A percentile compares a stretch with the other conserved stretches of the same genome.
Evolutionary conservation across 495 filamentous ascomycete genomes (phyloP).

Genomic region (Barbatosphaeria neglecta): DNA sequence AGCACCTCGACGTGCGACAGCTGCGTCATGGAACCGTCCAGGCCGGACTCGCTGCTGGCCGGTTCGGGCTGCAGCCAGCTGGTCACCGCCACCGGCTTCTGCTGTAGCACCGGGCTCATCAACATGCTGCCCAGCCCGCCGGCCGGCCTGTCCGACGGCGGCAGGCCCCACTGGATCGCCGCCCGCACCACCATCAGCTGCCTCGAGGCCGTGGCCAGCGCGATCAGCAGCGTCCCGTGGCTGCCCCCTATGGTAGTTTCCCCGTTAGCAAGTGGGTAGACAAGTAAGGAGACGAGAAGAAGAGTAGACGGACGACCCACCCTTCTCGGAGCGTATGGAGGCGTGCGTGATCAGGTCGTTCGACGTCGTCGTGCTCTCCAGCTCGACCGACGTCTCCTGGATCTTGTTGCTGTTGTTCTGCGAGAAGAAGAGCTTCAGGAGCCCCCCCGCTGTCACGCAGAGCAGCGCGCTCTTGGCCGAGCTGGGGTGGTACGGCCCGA

Average conservation of each 20-base stretch:
- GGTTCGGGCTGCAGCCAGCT: conserved; percentile 34
- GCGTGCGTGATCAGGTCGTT: conserved; percentile 71
- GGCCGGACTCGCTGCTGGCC: conserved; percentile 26
- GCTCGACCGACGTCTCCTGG: conserved; percentile 52
- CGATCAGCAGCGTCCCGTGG: conserved; percentile 48
- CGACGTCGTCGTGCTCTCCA: conserved; percentile 57
- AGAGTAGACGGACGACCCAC: conserved; percentile 22
- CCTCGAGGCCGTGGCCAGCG: conserved; percentile 52
- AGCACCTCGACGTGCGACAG: conserved; percentile 58
- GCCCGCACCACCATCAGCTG: conserved; percentile 55
- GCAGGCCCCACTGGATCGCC: conserved; percentile 38
- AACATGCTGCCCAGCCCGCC: conserved; percentile 16
- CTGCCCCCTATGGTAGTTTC: conserved; percentile 4
- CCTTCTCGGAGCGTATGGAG: conserved; percentile 60
- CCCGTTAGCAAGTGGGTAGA: background rate
- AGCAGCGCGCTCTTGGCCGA: conserved; percentile 56
- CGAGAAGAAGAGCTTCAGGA: conserved; percentile 52
- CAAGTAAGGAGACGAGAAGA: background rate
- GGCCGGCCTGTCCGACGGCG: conserved; percentile 28
- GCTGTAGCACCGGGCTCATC: conserved; percentile 30
- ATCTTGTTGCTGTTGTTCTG: conserved; percentile 54
- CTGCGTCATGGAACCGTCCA: conserved; percentile 43
- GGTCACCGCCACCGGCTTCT: conserved; percentile 38
- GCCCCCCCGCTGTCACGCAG: conserved; percentile 56
- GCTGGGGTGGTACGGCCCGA: conserved; percentile 57